Evolutionary conservation across 805 yeast genomes (phyloP).

Genomic region (Cyberlindnera mycetangii): DNA sequence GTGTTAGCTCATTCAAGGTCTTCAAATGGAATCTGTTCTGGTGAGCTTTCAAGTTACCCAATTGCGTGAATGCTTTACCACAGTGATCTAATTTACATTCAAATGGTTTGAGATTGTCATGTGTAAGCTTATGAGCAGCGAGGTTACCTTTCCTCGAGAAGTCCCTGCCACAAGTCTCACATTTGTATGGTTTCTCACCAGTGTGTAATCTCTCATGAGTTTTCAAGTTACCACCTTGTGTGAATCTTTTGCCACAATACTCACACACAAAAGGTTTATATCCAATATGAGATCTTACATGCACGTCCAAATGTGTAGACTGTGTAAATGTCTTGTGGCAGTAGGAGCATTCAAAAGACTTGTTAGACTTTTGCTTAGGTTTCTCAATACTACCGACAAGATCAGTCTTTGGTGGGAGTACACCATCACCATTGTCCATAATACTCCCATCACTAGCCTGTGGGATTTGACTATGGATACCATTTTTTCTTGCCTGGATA

Average conservation of each 20-base stretch:
- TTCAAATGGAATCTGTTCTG: constrained; percentile 84
- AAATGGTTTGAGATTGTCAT: constrained; percentile 73
- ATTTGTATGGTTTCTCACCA: constrained; percentile 86
- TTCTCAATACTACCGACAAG: constrained; percentile 81
- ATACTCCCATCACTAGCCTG: constrained; percentile 71
- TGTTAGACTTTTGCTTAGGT: constrained; percentile 42
- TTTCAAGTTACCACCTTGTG: constrained; percentile 87
- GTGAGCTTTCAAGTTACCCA: constrained; percentile 91
- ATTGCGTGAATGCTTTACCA: constrained; percentile 81
- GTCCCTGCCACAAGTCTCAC: constrained; percentile 70
- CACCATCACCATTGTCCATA: constrained; percentile 47
- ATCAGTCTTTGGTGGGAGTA: constrained; percentile 57
- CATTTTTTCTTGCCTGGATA: constrained; percentile 82
- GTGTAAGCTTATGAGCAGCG: constrained; percentile 84
- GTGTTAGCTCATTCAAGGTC: constrained; percentile 66
- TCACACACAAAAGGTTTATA: constrained; percentile 79
- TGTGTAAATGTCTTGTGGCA: constrained; percentile 83
- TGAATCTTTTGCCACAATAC: constrained; percentile 75
- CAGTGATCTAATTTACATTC: constrained; percentile 80
- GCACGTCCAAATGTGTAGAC: constrained; percentile 89
- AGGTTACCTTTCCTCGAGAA: constrained; percentile 91
- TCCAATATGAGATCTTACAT: constrained; percentile 83
- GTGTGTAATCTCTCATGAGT: constrained; percentile 87
- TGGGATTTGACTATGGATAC: constrained; percentile 59
- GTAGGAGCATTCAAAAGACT: constrained; percentile 68